Conservation (phyloP, 768 basidiomycete species). For the Cystofilobasidium macerans region DNA sequence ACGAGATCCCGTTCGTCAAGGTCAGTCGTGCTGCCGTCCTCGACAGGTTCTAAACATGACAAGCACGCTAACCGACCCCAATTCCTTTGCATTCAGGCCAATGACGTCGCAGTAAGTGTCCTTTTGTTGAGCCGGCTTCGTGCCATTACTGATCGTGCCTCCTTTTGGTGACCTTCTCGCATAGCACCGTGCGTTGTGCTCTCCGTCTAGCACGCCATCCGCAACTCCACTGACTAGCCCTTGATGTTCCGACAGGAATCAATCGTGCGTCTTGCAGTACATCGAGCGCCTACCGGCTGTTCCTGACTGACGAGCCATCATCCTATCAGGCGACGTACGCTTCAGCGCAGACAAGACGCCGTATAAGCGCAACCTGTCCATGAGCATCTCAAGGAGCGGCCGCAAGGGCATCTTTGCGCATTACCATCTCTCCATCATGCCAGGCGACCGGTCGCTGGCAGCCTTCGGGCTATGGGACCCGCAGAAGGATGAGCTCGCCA, state of each 20-base stretch:
- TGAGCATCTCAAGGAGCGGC: conserved; percentile 62
- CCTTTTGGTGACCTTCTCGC: too few species aligned
- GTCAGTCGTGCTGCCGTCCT: conserved; percentile 4
- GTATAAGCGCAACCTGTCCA: conserved; percentile 56
- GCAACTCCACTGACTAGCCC: too few species aligned
- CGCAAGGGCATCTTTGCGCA: conserved; percentile 76
- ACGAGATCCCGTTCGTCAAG: conserved; percentile 75
- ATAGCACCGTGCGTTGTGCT: too few species aligned
- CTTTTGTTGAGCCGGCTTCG: neutral
- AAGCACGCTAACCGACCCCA: too few species aligned
- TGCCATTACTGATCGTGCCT: too few species aligned
- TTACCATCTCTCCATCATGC: too few species aligned
- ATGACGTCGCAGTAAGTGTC: conserved; percentile 53
- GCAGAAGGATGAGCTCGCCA: neutral
- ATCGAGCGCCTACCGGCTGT: too few species aligned
- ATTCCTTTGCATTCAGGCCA: too few species aligned
- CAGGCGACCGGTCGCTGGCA: conserved; percentile 42
- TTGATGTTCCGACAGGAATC: too few species aligned
- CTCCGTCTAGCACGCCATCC: neutral
- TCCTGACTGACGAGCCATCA: too few species aligned
- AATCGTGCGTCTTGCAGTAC: too few species aligned
- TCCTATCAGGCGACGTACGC: conserved; percentile 82
- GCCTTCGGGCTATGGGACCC: neutral
- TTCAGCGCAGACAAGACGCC: conserved; percentile 71
- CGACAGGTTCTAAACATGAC: too few species aligned